Evolutionary conservation across 768 basidiomycete genomes (phyloP), one percentile per base, ranked within the genome.

Genomic region (Agrocybe praecox): DNA sequence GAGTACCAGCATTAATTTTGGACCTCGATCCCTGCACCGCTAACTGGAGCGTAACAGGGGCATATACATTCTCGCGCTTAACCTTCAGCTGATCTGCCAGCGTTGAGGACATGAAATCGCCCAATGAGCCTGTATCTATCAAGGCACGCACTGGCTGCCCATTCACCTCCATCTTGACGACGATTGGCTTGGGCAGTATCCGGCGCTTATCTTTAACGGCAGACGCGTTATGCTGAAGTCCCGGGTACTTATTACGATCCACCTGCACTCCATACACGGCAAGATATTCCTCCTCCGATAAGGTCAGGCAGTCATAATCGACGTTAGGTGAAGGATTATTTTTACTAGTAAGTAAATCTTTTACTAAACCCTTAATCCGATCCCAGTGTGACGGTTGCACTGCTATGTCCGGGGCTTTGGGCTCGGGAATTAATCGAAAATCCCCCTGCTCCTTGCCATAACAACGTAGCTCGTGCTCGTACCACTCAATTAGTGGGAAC

Each of bases 21-120:
- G 75, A 70, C 0, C 70, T 45, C 0, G 78, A 81, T 0, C 79
- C 81, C 32, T 75, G 70, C 0, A 76, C 73, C 0, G 78, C 79
- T 0, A 82, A 60, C 17, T 76, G 73, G 0, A 80, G 46, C 0
- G 67, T 56, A 1, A 80, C 18, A 1, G 74, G 77, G 32, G 67
- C 67, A 0, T 44, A 63, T 1, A 80, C 56, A 5, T 62, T 54
- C 0, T 56, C 50, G 1, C 44, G 50, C 26, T 60, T 53, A 0
- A 76, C 24, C 3, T 67, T 65, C 2, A 80, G 54, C 53, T 80
- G 78, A 49, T 76, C 71, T 0, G 69, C 72, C 0, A 79, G 21
- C 1, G 65, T 70, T 0, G 69, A 62, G 0, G 75, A 75, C 22
- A 81, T 68, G 49, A 80, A 79, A 55, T 80, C 77, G 0, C 74